phyloP scores from a whole-genome alignment of 2,329 filamentous ascomycete genomes.

The Aspergillus niger region DNA sequence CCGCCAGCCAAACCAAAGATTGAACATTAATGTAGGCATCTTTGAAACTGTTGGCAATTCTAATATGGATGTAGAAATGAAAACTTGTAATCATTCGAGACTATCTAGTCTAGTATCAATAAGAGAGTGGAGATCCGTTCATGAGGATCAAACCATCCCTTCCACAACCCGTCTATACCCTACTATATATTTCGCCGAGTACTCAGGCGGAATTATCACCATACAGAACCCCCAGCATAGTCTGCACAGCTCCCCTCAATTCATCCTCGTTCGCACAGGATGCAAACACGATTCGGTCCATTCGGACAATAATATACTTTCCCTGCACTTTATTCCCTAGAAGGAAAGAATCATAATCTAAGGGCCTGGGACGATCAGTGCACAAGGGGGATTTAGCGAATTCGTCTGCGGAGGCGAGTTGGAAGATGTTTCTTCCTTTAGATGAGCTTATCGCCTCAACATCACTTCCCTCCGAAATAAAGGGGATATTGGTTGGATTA shows the following conservation, averaged over 20 bases:
- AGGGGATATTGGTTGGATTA: conserved; percentile 1
- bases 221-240: neutral
- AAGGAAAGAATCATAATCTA: conserved; percentile 30
- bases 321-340: conserved; percentile 25
- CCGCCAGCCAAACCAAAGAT: no score
- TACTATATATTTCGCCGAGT: no score
- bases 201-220: neutral
- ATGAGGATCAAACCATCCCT: no score
- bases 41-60: no score
- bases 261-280: conserved; percentile 27
- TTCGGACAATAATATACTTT: conserved; percentile 35
- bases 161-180: no score
- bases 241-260: conserved; percentile 15
- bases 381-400: conserved; percentile 33
- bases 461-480: conserved; percentile 13
- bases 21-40: no score
- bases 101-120: no score
- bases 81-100: no score
- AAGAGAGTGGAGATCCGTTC: no score
- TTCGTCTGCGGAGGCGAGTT: conserved; percentile 32
- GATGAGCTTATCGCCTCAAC: neutral
- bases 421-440: conserved; percentile 12
- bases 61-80: no score
- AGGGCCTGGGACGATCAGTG: conserved; percentile 30
- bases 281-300: conserved; percentile 40